Conservation (phyloP, 441 rosid species). For the Gossypium trilobum region DNA sequence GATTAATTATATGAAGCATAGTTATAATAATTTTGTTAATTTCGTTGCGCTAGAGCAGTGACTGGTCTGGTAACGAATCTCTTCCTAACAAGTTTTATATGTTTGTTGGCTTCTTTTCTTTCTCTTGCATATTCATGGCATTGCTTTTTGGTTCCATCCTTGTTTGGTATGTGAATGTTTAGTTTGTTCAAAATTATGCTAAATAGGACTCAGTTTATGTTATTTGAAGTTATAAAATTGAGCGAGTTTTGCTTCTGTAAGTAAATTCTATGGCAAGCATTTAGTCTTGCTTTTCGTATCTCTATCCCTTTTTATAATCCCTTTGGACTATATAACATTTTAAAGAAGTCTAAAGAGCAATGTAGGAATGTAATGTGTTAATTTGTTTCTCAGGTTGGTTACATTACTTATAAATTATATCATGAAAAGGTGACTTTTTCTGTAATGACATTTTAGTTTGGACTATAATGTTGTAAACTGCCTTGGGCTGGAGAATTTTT, state of each 20-base stretch:
- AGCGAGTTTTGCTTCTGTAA: neutral
- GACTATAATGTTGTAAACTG: neutral
- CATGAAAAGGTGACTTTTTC: neutral
- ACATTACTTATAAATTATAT: neutral
- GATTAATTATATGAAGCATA: neutral
- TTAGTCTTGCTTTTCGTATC: too few species aligned
- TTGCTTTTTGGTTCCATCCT: constrained; percentile 1
- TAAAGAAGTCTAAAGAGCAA: neutral
- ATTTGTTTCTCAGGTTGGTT: neutral
- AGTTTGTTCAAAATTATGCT: neutral
- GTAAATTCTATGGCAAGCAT: neutral
- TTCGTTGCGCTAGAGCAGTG: neutral
- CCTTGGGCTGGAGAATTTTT: neutral
- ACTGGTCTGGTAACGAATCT: too few species aligned
- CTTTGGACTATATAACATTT: neutral
- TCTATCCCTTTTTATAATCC: neutral
- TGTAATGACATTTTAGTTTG: neutral
- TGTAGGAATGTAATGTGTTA: neutral
- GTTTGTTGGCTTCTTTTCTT: neutral
- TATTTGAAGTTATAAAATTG: neutral
- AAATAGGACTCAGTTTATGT: neutral
- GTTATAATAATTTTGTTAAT: neutral
- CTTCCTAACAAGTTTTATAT: neutral
- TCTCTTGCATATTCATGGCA: neutral
- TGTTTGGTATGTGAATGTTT: neutral